These are phyloP conservation scores for Diaporthe ampelina DNA, from an alignment of 2,329 filamentous ascomycete species.

Conservation along the genomic window DNA sequence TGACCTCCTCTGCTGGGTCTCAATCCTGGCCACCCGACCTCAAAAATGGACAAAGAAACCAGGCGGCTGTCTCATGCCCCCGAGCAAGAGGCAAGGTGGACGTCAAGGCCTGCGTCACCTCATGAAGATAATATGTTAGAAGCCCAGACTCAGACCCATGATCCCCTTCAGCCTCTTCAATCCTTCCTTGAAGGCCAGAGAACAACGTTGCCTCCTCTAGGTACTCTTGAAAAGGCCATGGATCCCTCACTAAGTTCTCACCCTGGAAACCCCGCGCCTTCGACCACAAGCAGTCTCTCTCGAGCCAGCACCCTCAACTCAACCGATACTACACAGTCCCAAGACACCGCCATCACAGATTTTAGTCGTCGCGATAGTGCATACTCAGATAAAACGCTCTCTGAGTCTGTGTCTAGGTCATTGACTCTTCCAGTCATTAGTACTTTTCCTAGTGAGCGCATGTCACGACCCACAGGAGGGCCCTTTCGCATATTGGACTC, in stretches of 20 bases:
- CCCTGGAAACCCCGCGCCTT: background rate
- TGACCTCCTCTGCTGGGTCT: background rate
- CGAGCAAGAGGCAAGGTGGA: background rate
- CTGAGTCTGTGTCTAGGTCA: background rate
- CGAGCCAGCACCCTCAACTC: constrained; percentile 4
- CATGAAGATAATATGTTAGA: background rate
- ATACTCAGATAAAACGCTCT: background rate
- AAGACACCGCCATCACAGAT: background rate
- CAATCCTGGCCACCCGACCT: background rate
- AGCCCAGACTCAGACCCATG: constrained; percentile 4
- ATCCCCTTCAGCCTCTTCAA: background rate
- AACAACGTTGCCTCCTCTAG: background rate
- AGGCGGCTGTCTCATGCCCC: background rate
- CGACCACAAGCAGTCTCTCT: background rate
- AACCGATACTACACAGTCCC: background rate
- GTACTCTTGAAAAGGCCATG: background rate
- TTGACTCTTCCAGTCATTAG: background rate
- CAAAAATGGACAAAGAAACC: background rate
- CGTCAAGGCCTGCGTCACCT: constrained; percentile 2
- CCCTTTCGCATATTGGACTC: no score
- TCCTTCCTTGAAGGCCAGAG: background rate
- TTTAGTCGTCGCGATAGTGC: background rate
- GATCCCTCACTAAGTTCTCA: background rate
- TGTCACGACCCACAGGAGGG: no score
- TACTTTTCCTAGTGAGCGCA: background rate